These are phyloP conservation scores for Asclepias syriaca DNA, from an alignment of 257 asterid species.

Conservation along the genomic window DNA sequence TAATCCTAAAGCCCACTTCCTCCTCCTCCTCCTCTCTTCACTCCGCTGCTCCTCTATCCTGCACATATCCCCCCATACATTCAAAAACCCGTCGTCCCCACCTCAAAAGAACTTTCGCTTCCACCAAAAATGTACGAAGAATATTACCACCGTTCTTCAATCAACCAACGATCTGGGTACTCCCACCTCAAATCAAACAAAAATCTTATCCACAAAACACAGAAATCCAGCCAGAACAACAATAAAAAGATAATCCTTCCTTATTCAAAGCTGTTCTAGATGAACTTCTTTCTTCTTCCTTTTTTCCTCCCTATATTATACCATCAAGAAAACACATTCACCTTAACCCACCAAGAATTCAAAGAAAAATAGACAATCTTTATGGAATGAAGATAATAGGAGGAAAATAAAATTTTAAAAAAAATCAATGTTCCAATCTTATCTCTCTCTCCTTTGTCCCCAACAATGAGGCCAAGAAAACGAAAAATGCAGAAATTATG, in stretches of 20 bases:
- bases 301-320: not conserved
- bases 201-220: not conserved
- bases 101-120: not conserved
- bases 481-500: constrained; percentile 9
- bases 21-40: constrained; percentile 36
- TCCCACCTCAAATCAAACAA: not conserved
- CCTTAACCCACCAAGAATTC: not conserved
- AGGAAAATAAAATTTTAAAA: not conserved
- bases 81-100: not conserved
- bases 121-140: not conserved
- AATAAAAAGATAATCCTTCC: not conserved
- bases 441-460: not conserved
- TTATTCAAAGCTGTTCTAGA: not conserved
- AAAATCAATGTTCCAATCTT: not conserved
- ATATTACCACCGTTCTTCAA: not conserved
- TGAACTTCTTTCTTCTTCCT: no score
- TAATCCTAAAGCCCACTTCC: constrained; percentile 31
- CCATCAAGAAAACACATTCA: constrained; percentile 9
- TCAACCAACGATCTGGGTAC: constrained; percentile 9
- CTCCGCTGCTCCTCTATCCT: constrained; percentile 33
- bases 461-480: not conserved
- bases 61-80: constrained; percentile 53
- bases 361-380: constrained; percentile 11
- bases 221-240: constrained; percentile 2
- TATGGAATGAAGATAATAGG: constrained; percentile 1